Conservation (phyloP, 495 filamentous ascomycete species). For the Aspergillus conjunctus region DNA sequence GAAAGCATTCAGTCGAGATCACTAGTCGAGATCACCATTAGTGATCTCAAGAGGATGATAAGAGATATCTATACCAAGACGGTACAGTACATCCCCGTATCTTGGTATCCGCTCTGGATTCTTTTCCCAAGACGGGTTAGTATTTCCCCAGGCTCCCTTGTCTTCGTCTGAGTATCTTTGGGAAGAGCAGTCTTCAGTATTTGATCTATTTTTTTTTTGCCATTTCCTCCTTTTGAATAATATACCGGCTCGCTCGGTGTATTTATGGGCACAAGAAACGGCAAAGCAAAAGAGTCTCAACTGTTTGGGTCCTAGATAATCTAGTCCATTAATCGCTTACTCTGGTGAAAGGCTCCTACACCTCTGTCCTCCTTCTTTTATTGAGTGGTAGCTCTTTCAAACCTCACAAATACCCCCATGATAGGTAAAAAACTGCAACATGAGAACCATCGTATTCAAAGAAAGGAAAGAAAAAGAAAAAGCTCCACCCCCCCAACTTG, state of each 20-base stretch:
- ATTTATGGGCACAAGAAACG: too few relatives aligned
- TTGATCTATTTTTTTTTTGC: background rate
- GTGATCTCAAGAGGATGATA: background rate
- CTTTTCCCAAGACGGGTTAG: constrained; percentile 29
- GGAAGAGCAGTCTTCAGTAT: background rate
- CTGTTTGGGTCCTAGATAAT: too few relatives aligned
- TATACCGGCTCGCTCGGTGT: too few relatives aligned
- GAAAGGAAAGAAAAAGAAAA: background rate
- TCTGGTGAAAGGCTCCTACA: too few relatives aligned
- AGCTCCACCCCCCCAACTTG: background rate
- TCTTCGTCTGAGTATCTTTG: background rate
- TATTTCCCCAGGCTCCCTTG: constrained; percentile 18
- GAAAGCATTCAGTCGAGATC: background rate
- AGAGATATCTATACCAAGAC: constrained; percentile 4
- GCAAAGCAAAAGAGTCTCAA: too few relatives aligned
- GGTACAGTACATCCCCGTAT: background rate
- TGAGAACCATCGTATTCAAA: background rate
- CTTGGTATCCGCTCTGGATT: constrained; percentile 17
- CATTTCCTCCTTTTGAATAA: too few relatives aligned
- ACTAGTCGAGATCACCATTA: background rate
- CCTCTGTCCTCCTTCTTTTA: too few relatives aligned
- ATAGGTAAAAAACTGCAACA: too few relatives aligned
- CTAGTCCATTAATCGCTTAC: too few relatives aligned
- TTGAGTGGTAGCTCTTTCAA: too few relatives aligned
- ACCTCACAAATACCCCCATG: too few relatives aligned